A percentile compares a stretch with the other conserved stretches of the same genome.
These are phyloP conservation scores for Marasmius fiardii DNA, from an alignment of 1,284 basidiomycete genomes.

Conservation along the genomic window DNA sequence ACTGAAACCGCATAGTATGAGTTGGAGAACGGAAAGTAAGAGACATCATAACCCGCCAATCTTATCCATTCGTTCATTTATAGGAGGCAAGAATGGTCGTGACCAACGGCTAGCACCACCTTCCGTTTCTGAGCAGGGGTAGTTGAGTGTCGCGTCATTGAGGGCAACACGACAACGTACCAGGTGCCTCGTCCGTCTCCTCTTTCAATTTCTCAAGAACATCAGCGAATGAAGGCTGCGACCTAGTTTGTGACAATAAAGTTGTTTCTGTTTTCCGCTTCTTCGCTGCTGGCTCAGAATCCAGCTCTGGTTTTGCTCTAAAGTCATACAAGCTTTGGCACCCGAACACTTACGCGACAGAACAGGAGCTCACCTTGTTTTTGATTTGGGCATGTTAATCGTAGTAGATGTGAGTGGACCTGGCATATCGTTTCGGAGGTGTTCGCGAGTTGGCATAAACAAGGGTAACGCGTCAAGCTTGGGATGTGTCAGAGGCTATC, in stretches of 20 bases:
- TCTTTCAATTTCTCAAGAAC: conserved; percentile 75
- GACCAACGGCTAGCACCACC: conserved; percentile 79
- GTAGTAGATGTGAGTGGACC: conserved; percentile 4
- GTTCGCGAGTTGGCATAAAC: not conserved
- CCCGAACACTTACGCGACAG: too few relatives aligned
- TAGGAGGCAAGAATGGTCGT: conserved; percentile 55
- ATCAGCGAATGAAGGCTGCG: conserved; percentile 63
- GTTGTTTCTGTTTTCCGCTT: conserved; percentile 10
- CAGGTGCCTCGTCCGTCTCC: conserved; percentile 50
- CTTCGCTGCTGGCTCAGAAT: conserved; percentile 9
- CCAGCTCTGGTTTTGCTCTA: conserved; percentile 7
- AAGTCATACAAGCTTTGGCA: not conserved
- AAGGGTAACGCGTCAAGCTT: not conserved
- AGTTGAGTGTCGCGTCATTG: not conserved
- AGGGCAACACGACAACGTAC: conserved; percentile 19
- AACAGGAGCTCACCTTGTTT: not conserved
- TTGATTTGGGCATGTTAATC: not conserved
- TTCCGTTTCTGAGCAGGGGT: conserved; percentile 49
- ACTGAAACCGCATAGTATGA: conserved; percentile 36
- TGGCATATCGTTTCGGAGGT: not conserved
- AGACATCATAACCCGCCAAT: conserved; percentile 42
- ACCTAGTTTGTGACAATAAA: conserved; percentile 8
- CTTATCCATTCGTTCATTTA: conserved; percentile 61
- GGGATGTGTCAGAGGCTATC: not conserved
- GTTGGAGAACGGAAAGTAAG: not conserved